These are phyloP conservation scores for Ambrosiella cleistominuta DNA, from an alignment of 2,329 filamentous ascomycete species.

Conservation along the genomic window DNA sequence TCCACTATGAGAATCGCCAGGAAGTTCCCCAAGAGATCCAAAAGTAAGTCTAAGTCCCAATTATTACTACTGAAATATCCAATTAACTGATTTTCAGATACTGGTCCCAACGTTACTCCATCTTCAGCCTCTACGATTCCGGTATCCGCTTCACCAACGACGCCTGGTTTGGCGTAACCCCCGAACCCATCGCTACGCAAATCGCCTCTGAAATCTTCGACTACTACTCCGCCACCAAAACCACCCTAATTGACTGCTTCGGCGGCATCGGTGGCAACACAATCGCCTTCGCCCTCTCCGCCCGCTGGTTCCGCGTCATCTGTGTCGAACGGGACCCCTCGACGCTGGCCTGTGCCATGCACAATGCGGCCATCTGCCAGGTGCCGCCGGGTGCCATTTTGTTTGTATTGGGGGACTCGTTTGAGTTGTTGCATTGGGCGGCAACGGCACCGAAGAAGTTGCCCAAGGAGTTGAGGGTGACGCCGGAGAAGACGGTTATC, in stretches of 20 bases:
- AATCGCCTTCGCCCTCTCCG: constrained; percentile 78
- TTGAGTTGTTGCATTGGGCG: constrained; percentile 27
- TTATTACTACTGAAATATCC: not conserved
- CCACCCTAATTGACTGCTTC: constrained; percentile 70
- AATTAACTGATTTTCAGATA: constrained; percentile 39
- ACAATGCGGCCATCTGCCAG: constrained; percentile 77
- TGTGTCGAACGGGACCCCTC: constrained; percentile 71
- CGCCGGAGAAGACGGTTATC: constrained; percentile 26
- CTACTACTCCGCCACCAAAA: constrained; percentile 35
- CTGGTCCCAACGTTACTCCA: constrained; percentile 71
- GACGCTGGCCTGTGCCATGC: constrained; percentile 74
- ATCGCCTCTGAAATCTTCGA: constrained; percentile 54
- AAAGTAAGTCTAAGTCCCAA: constrained; percentile 39
- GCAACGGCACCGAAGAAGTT: constrained; percentile 19
- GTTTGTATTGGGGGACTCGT: constrained; percentile 78
- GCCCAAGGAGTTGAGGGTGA: constrained; percentile 24
- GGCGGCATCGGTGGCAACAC: constrained; percentile 83
- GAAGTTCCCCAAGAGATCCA: constrained; percentile 71
- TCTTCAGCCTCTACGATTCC: constrained; percentile 76
- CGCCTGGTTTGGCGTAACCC: constrained; percentile 93
- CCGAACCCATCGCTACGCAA: constrained; percentile 75
- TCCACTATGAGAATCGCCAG: constrained; percentile 53
- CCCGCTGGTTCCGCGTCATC: constrained; percentile 66
- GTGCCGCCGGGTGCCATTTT: constrained; percentile 54
- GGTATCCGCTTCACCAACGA: constrained; percentile 83